Evolutionary conservation across 805 yeast genomes (phyloP).

Genomic region (Zygosaccharomyces kombuchaensis): DNA sequence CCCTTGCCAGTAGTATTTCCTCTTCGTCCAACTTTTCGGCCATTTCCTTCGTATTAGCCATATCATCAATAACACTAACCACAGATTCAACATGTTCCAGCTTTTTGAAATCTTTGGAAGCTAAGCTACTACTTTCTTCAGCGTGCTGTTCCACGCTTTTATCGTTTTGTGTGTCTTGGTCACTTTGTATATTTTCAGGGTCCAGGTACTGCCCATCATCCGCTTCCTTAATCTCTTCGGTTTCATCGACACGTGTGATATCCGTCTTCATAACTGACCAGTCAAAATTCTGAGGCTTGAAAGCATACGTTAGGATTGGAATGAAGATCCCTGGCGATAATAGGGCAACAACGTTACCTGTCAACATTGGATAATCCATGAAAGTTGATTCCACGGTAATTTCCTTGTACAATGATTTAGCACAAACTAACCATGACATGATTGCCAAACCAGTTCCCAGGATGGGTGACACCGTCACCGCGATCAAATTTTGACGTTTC

Average conservation of each 20-base stretch:
- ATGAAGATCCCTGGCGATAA: slow-evolving; percentile 63
- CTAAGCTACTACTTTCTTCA: background rate
- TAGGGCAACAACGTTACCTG: slow-evolving; percentile 82
- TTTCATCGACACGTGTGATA: slow-evolving; percentile 67
- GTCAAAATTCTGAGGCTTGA: slow-evolving; percentile 71
- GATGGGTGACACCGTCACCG: slow-evolving; percentile 74
- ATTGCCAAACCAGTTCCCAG: slow-evolving; percentile 72
- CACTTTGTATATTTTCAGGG: slow-evolving; percentile 10
- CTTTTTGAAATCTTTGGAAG: slow-evolving; percentile 15
- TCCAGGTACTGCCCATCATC: slow-evolving; percentile 19
- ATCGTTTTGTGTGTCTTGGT: background rate
- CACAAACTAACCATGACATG: slow-evolving; percentile 58
- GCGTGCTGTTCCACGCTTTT: background rate
- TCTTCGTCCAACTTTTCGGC: slow-evolving; percentile 45
- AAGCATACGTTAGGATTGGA: slow-evolving; percentile 59
- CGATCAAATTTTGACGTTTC: slow-evolving; percentile 56
- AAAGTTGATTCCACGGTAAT: slow-evolving; percentile 59
- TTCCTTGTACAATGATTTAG: slow-evolving; percentile 41
- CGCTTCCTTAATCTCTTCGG: slow-evolving; percentile 48
- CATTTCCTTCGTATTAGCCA: slow-evolving; percentile 19
- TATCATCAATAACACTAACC: slow-evolving; percentile 32
- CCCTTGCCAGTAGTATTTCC: slow-evolving; percentile 45
- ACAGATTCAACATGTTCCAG: slow-evolving; percentile 33
- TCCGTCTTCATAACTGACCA: slow-evolving; percentile 54
- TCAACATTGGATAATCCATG: slow-evolving; percentile 81